Conservation (phyloP, 1,284 basidiomycete species). For the Trichosporon faecale region DNA sequence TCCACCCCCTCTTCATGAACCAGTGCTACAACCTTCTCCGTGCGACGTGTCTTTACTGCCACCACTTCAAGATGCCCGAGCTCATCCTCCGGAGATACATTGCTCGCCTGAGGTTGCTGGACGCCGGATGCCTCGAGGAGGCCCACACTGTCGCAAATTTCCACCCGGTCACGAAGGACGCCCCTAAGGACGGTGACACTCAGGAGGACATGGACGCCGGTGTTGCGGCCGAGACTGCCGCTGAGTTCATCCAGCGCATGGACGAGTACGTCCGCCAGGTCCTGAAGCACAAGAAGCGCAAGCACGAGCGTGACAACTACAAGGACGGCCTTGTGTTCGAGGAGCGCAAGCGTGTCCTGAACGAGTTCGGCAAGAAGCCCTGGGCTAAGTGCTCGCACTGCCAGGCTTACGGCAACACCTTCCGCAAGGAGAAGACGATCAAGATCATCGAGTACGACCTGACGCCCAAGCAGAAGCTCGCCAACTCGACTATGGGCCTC, state of each 20-base stretch:
- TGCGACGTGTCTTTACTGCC: conserved; percentile 92
- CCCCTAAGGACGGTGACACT: conserved; percentile 49
- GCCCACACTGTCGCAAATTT: conserved; percentile 73
- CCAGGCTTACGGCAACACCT: conserved; percentile 66
- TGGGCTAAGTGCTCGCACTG: conserved; percentile 71
- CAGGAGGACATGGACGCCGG: conserved; percentile 51
- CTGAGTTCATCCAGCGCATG: conserved; percentile 66
- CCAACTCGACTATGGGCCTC: conserved; percentile 60
- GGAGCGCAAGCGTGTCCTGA: conserved; percentile 75
- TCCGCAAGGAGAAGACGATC: conserved; percentile 89
- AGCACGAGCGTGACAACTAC: conserved; percentile 72
- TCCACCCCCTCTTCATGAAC: conserved; percentile 93
- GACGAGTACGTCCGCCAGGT: conserved; percentile 69
- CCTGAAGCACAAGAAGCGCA: conserved; percentile 58
- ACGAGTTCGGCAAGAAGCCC: conserved; percentile 70
- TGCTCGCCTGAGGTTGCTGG: conserved; percentile 83
- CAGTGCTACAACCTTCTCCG: conserved; percentile 87
- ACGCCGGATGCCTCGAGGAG: conserved; percentile 82
- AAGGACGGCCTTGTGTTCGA: conserved; percentile 87
- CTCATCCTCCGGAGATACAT: conserved; percentile 73
- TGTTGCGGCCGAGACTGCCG: conserved; percentile 55
- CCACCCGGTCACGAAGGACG: conserved; percentile 43
- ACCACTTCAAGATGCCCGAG: conserved; percentile 79
- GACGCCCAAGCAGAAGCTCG: conserved; percentile 70
- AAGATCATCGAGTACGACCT: conserved; percentile 95